Evolutionary conservation across 805 yeast genomes (phyloP), one percentile per base, ranked within the genome.

Genomic region (Hanseniaspora singularis): DNA sequence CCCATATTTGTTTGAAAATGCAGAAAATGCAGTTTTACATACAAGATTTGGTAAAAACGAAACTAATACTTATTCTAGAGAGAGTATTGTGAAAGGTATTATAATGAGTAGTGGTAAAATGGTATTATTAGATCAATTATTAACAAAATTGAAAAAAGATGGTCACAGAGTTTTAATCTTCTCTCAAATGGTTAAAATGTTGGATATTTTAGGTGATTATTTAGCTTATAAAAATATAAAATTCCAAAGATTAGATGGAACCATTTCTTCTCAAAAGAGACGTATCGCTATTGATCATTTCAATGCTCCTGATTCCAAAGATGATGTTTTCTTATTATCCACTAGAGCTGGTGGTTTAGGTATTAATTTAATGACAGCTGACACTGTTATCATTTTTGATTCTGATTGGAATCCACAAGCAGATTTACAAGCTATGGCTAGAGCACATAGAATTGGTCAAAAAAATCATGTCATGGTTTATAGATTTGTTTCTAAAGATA

Each of bases 371-470:
- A 92, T 92, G 98, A 92, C 98, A 5, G 99, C 99, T 3, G 99
- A 92, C 60, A 92, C 99, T 7, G 99, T 92, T 24, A 85, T 92
- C 55, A 89, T 92, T 33, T 92, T 92, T 65, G 98, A 92, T 64
- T 85, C 95, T 4, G 98, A 92, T 67, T 92, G 98, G 98, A 92
- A 92, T 60, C 98, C 98, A 0, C 98, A 92, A 63, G 98, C 98
- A 0, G 98, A 92, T 71, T 70, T 92, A 57, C 98, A 92, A 65
- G 98, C 98, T 1, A 92, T 92, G 98, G 98, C 98, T 0, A 78
- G 98, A 65, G 98, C 98, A 2, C 99, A 92, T 66, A 79, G 99
- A 70, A 92, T 92, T 61, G 99, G 99, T n/a, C 99, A 92, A 63
- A 92, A 88, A 64, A 87, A 85, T 57, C 98, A 92, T 64, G 99